Evolutionary conservation across 1,284 basidiomycete genomes (phyloP), one percentile per base, ranked within the genome.

Genomic region (Singerocomus rubriflavus): DNA sequence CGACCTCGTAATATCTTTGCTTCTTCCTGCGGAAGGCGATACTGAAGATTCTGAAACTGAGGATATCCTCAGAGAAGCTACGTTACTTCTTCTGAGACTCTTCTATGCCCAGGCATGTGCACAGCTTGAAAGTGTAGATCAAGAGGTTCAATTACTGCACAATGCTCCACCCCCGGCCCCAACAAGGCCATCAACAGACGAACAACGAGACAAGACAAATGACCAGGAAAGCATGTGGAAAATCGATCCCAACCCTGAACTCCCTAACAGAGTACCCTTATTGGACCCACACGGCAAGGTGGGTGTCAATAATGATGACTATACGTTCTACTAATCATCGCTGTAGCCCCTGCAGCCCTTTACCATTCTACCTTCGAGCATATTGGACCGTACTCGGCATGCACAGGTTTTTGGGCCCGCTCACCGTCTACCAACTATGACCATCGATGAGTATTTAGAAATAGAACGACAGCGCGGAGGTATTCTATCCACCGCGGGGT

Each of bases 391-490:
- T 47, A 77, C 85, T 38, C 78, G 84, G 8, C 84, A 86, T 62
- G 71, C 78, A 0, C 83, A 91, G 62, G 94, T 98, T 3, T 99
- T 98, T 72, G 80, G 85, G 13, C 81, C 91, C 4, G 82, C 81
- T n/a, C 84, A 98, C 67, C 81, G 88, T 21, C 74, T 99, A 29
- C 96, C 96, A 4, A 96, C 93, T 0, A 98, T 99, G 97, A 82
- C 88, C 1, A 85, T 99, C 58, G 96, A 99, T 64, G 91, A 99
- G 69, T 98, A 96, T 65, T 79, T 99, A 21, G 85, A 89, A 58
- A 85, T 94, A 53, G 96, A 99, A 67, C 73, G 78, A 47, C 74
- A 85, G 53, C 74, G 91, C 45, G 94, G 95, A 0, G 95, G 93
- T 50, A 85, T 98, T 61, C 84, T 98, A 54, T 78, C 82, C 4